phyloP scores from a whole-genome alignment of 1,284 basidiomycete genomes.

The Melampsora americana region DNA sequence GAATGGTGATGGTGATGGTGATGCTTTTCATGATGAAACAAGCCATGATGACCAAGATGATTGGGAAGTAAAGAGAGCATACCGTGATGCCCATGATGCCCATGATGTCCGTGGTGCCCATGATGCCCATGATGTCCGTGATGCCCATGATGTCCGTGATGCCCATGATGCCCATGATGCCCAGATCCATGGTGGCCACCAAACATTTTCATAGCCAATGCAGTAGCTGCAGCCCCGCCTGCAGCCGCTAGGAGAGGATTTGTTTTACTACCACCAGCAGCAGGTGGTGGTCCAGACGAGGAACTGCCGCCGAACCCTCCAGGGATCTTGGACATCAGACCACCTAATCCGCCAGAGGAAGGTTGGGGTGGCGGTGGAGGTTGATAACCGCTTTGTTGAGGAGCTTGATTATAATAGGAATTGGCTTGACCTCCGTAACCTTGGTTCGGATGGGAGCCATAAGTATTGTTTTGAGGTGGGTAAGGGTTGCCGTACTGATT shows the following conservation, averaged over 20 bases:
- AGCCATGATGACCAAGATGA: background rate
- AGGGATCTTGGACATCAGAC: slow-evolving; percentile 11
- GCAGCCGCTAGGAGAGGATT: slow-evolving; percentile 24
- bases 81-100: slow-evolving; percentile 16
- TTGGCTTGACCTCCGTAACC: background rate
- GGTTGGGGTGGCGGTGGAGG: background rate
- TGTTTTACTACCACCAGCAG: background rate
- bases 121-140: slow-evolving; percentile 11
- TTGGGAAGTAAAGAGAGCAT: background rate
- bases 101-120: background rate
- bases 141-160: slow-evolving; percentile 12
- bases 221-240: slow-evolving; percentile 10
- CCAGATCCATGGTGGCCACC: slow-evolving; percentile 10
- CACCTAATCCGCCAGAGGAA: background rate
- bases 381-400: background rate
- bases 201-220: slow-evolving; percentile 8
- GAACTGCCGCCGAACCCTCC: slow-evolving; percentile 5
- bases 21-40: background rate
- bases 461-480: background rate
- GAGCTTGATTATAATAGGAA: slow-evolving; percentile 14
- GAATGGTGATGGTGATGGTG: slow-evolving; percentile 15
- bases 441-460: background rate
- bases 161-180: background rate
- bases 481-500: slow-evolving; percentile 5
- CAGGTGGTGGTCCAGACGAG: background rate